Base-by-base conservation (phyloP, 2,329 filamentous ascomycete genomes). In the Fusarium sp. region DNA sequence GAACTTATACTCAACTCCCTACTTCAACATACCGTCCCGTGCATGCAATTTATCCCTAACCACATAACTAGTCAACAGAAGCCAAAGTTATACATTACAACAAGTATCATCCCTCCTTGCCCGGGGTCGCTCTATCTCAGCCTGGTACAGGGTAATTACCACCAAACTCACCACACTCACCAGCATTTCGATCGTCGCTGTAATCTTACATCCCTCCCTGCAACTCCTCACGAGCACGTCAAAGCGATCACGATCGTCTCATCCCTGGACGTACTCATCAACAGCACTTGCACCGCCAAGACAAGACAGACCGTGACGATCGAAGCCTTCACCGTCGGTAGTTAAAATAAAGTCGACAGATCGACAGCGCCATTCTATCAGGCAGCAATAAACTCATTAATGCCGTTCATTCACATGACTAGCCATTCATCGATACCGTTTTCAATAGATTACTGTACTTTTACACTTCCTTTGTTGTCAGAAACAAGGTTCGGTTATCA, bases 401-500 rank as follows among this genome's bases (percentile, higher is more conserved):
- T 15, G 25, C 11, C 11, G 52, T 32, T 30, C 12, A n/a, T 37
- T 32, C 8, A 16, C 28, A 52, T 67, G 52, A 67, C 53, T 67
- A 67, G 53, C 30, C 38, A 53, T 69, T 56, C 15, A 23, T 46
- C n/a, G 40, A 68, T 42, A 38, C 25, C 13, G 50, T 23, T 69
- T 50, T n/a, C 58, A 46, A 57, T 28, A 52, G 30, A 67, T 43
- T n/a, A 21, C 23, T 53, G n/a, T 40, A 23, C 30, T 38, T 15
- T 40, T n/a, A 23, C 65, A 30, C 37, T 18, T 53, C 42, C 49
- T 28, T n/a, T 37, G 37, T n/a, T 68, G 37, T 33, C 54, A 49
- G 47, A 40, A 67, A 67, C 54, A 60, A 67, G 64, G 43, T 50
- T 63, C 62, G 35, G 65, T 52, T 61, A 61, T 69, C 44, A 49